Evolutionary conservation across 345 rosid genomes (phyloP), one percentile per base, ranked within the genome.

Genomic region (Angophora floribunda): DNA sequence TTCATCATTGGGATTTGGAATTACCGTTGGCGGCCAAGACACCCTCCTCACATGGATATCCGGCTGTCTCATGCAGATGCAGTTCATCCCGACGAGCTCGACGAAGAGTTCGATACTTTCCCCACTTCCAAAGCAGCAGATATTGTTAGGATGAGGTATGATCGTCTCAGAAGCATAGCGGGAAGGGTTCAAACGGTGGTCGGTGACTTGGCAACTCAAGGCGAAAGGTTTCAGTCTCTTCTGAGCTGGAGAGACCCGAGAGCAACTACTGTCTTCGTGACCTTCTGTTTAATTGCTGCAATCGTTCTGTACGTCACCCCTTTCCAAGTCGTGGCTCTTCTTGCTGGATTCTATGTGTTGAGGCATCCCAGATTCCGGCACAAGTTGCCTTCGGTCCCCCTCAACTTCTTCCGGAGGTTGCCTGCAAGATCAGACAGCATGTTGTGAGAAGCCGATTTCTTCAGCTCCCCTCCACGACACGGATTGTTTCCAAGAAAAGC

Each of bases 181-280:
- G 99, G 99, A 85, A 92, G 96, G 85, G 98, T 96, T 88, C 99
- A 98, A 93, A 97, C 98, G 4, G 99, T 98, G 89, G 95, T 96
- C 51, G 99, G 99, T 16, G 99, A 98, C 92, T 89, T 98, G 52
- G 99, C 98, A 2, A 95, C 97, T 28, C 99, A 98, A 88, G 99
- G 98, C 89, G 99, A 98, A 90, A 93, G 99, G 90, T 92, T 98
- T 49, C 95, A 93, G 86, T 94, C 97, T 41, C 89, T 98, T 52
- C 95, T 98, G 55, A 97, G 99, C 95, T 98, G 99, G 99, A 88
- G 99, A 87, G 99, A 98, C 94, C 98, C 98, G 4, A 94, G 99
- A 91, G 99, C 99, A 32, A 95, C 99, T 80, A 92, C 99, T n/a
- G 91, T 98, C 67, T 97, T 95, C 87, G 95, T 97, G 86, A 91